Evolutionary conservation across 345 rosid genomes (phyloP).

Genomic region (Linum tenue): DNA sequence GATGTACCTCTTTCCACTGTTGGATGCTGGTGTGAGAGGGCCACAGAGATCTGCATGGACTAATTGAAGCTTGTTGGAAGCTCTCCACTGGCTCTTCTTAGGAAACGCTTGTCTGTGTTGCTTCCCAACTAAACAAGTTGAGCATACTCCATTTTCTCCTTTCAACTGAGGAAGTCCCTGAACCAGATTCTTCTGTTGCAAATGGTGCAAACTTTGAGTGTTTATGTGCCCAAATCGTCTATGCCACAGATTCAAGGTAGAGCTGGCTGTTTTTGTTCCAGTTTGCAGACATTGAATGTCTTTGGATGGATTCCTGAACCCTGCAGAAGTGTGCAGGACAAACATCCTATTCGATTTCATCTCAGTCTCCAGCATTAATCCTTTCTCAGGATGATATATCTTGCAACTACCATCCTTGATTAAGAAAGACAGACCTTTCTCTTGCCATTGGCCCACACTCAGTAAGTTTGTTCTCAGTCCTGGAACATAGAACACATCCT

Average conservation of each 20-base stretch:
- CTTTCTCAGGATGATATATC: not conserved
- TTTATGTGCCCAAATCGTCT: not conserved
- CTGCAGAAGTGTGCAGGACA: not conserved
- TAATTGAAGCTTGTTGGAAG: not conserved
- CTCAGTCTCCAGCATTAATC: not conserved
- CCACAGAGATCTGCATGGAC: not conserved
- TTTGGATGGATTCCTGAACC: not conserved
- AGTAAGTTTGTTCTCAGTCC: not conserved
- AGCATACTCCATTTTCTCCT: not conserved
- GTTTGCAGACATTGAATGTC: not conserved
- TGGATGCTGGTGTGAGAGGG: not conserved
- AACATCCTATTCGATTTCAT: not conserved
- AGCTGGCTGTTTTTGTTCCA: not conserved
- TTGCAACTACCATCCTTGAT: not conserved
- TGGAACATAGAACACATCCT: not conserved
- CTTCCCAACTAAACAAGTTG: not conserved
- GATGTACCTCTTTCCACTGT: not conserved
- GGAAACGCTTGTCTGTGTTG: not conserved
- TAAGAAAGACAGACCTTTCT: not conserved
- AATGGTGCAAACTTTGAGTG: not conserved
- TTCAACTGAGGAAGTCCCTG: not conserved
- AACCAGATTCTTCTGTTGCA: not conserved
- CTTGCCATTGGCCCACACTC: not conserved
- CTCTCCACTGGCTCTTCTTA: not conserved
- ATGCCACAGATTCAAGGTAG: not conserved